These are phyloP conservation scores for Acanthamoeba sp. DNA, from an alignment of 208 protist genomes.

Conservation along the genomic window DNA sequence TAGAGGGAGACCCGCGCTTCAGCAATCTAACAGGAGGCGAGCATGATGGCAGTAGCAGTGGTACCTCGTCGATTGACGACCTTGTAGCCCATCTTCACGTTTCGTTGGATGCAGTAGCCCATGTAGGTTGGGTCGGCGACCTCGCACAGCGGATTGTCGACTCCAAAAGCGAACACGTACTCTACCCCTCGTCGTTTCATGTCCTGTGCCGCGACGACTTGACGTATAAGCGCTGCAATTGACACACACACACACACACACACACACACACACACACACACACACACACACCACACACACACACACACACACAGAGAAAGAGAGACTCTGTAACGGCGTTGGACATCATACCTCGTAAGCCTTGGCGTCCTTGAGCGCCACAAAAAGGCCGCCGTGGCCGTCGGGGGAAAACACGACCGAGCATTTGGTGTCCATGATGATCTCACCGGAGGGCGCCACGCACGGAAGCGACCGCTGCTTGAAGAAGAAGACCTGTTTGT, in stretches of 20 bases:
- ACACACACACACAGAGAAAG: background rate
- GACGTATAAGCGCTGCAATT: background rate
- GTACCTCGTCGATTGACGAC: constrained; percentile 28
- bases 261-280: too few relatives aligned
- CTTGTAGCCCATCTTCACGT: constrained; percentile 57
- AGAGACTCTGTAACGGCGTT: too few relatives aligned
- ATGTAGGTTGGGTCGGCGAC: constrained; percentile 36
- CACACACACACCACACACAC: too few relatives aligned
- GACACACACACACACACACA: background rate
- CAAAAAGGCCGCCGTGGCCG: constrained; percentile 42
- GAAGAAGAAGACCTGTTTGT: constrained; percentile 67
- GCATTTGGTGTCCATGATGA: constrained; percentile 65
- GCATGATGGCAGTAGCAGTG: background rate
- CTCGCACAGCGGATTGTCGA: constrained; percentile 23
- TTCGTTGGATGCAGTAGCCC: constrained; percentile 51
- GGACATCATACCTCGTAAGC: background rate
- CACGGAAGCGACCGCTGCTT: constrained; percentile 48
- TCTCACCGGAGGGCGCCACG: constrained; percentile 54
- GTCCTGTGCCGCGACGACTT: background rate
- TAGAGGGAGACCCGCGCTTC: too few relatives aligned
- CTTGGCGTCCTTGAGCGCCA: constrained; percentile 29
- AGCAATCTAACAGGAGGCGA: background rate
- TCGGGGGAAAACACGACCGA: constrained; percentile 48
- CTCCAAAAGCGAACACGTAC: constrained; percentile 10
- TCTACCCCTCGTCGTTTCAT: constrained; percentile 41